These are phyloP conservation scores for Apiospora saccharicola DNA, from an alignment of 2,329 filamentous ascomycete genomes.

Conservation along the genomic window DNA sequence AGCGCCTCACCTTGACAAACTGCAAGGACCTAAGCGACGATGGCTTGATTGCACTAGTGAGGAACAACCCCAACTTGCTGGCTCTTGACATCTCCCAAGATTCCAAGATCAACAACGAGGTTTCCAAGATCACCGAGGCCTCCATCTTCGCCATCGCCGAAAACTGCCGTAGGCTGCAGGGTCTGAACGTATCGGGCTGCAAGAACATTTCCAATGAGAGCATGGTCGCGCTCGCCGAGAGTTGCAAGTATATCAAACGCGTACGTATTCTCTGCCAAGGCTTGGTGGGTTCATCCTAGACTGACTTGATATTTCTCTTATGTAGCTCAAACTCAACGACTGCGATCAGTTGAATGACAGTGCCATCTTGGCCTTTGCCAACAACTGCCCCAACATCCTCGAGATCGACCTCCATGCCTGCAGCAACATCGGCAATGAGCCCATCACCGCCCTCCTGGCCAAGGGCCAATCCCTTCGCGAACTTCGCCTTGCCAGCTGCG, in stretches of 20 bases:
- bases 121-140: conserved; percentile 79
- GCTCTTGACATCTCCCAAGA: conserved; percentile 90
- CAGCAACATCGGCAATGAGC: conserved; percentile 79
- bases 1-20: conserved; percentile 90
- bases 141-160: conserved; percentile 81
- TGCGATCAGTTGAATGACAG: conserved; percentile 85
- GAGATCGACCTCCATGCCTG: conserved; percentile 96
- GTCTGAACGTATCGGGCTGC: conserved; percentile 91
- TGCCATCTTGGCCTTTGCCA: conserved; percentile 84
- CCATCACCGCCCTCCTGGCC: conserved; percentile 81
- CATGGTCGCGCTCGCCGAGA: conserved; percentile 79
- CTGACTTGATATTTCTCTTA: conserved; percentile 13
- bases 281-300: not conserved
- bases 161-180: conserved; percentile 86
- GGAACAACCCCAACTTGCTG: conserved; percentile 80
- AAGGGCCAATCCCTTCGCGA: conserved; percentile 87
- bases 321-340: conserved; percentile 90
- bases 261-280: conserved; percentile 56
- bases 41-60: conserved; percentile 80
- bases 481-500: conserved; percentile 85
- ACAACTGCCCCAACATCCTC: conserved; percentile 88
- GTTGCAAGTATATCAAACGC: conserved; percentile 85
- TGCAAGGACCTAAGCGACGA: conserved; percentile 86
- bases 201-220: conserved; percentile 85
- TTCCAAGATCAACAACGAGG: conserved; percentile 77